Percentiles rank a stretch among this genome's conserved stretches.
phyloP scores from a whole-genome alignment of 495 filamentous ascomycete genomes.

The Cercophora samala region DNA sequence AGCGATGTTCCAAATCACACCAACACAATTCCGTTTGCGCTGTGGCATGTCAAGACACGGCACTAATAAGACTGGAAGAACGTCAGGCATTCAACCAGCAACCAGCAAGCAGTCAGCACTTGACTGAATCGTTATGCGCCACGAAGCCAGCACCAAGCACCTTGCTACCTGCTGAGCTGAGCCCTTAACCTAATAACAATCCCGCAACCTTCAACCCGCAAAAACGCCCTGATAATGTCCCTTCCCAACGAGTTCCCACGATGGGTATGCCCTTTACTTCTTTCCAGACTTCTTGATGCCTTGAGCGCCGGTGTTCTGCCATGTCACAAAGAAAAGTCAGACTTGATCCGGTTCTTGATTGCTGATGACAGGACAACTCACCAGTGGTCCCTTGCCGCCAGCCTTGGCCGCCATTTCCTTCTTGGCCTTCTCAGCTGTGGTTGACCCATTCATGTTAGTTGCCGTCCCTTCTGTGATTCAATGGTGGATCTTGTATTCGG shows the following conservation, averaged over 20 bases:
- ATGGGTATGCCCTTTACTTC: slow-evolving; percentile 53
- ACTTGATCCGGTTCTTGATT: slow-evolving; percentile 39
- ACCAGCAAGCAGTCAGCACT: slow-evolving; percentile 6
- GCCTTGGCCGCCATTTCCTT: slow-evolving; percentile 67
- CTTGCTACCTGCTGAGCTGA: slow-evolving; percentile 11
- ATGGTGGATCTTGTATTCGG: slow-evolving; percentile 6
- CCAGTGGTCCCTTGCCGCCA: slow-evolving; percentile 53
- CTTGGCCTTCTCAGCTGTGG: slow-evolving; percentile 70
- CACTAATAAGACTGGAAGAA: background rate
- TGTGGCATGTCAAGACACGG: too few species aligned
- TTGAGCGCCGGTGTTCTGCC: slow-evolving; percentile 67
- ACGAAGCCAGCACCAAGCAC: slow-evolving; percentile 17
- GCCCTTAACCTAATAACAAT: slow-evolving; percentile 6
- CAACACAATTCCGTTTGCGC: too few species aligned
- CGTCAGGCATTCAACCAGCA: background rate
- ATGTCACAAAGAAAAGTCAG: background rate
- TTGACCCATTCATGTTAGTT: background rate
- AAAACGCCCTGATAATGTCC: background rate
- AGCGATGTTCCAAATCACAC: too few species aligned
- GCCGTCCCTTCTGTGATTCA: background rate
- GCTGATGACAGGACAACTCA: slow-evolving; percentile 15
- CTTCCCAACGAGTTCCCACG: background rate
- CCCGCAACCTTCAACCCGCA: slow-evolving; percentile 17
- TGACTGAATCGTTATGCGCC: background rate
- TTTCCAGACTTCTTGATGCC: slow-evolving; percentile 91